phyloP scores from a whole-genome alignment of 176 grass and related monocot species.

The Dactylis glomerata region DNA sequence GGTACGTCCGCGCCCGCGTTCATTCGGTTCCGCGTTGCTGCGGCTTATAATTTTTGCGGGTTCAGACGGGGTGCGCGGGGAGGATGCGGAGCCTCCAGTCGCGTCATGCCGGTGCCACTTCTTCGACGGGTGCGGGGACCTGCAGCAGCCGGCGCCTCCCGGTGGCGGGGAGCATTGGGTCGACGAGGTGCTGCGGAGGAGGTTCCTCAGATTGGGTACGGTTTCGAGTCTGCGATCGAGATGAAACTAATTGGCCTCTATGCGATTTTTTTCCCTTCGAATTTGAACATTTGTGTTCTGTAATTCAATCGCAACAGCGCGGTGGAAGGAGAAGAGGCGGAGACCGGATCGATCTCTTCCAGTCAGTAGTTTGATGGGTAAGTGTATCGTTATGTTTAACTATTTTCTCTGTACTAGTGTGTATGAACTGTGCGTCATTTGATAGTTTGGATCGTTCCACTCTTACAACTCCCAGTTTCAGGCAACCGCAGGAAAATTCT shows the following conservation, averaged over 20 bases:
- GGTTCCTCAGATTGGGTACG: conserved; percentile 80
- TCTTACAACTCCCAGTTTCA: not conserved
- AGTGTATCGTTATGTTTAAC: not conserved
- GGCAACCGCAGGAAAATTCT: not conserved
- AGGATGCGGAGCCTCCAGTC: conserved; percentile 49
- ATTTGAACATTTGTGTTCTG: conserved; percentile 18
- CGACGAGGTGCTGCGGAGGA: conserved; percentile 81
- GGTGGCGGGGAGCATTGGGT: conserved; percentile 72
- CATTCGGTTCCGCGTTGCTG: not conserved
- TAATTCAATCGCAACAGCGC: conserved; percentile 45
- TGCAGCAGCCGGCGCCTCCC: conserved; percentile 13
- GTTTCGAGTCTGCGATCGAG: not conserved
- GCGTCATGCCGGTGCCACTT: conserved; percentile 84
- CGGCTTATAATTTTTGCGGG: not conserved
- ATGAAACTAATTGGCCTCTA: not conserved
- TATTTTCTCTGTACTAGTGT: not conserved
- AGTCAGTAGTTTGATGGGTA: conserved; percentile 57
- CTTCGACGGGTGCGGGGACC: conserved; percentile 69
- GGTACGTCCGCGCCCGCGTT: conserved; percentile 18
- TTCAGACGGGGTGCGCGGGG: conserved; percentile 44
- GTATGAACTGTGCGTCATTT: not conserved
- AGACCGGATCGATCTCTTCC: conserved; percentile 52
- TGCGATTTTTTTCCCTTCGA: not conserved
- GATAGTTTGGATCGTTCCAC: not conserved
- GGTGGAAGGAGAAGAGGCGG: conserved; percentile 78